phyloP scores from a whole-genome alignment of 345 rosid species.

The Reutealis trisperma region DNA sequence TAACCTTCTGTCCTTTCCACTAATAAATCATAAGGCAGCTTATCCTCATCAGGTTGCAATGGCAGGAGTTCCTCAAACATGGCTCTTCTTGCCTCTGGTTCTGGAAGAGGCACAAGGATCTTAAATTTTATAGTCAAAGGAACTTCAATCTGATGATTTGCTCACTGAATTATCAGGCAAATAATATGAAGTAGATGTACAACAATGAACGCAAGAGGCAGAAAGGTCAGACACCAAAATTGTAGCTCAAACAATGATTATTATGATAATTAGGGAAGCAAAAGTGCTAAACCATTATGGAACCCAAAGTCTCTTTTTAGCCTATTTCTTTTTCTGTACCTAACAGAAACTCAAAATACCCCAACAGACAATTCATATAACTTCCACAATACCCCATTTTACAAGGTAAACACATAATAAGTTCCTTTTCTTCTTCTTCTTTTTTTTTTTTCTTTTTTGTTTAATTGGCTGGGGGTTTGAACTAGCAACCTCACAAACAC shows the following conservation, averaged over 20 bases:
- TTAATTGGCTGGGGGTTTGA: no score
- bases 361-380: no score
- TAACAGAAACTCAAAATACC: no score
- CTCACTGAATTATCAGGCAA: background rate
- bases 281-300: no score
- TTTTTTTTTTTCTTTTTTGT: no score
- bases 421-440: no score
- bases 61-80: constrained; percentile 89
- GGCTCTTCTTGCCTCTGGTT: constrained; percentile 89
- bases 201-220: background rate
- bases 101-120: constrained; percentile 98
- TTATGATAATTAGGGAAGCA: background rate
- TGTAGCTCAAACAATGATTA: background rate
- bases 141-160: background rate
- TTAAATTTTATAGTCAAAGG: constrained; percentile 45
- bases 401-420: no score
- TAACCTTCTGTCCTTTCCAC: constrained; percentile 78
- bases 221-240: background rate
- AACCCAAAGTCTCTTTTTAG: background rate
- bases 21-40: constrained; percentile 71
- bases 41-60: constrained; percentile 45
- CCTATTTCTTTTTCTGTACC: background rate
- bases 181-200: background rate
- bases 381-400: no score
- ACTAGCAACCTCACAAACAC: no score